Conservation (phyloP, 371 early-diverging fungal genomes). For the Syncephalis plumigaleata region DNA sequence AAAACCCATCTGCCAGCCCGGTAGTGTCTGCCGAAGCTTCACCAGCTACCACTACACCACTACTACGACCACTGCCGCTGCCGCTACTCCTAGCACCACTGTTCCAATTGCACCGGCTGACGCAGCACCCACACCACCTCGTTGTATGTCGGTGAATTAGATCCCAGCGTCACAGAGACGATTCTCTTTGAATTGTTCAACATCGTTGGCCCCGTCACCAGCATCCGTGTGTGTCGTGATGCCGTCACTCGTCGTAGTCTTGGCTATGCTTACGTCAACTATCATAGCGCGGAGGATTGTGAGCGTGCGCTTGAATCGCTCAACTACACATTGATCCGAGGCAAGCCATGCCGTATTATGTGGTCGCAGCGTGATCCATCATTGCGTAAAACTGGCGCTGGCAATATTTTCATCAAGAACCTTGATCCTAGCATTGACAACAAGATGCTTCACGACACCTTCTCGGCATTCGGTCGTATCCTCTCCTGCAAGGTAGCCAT, state of each 20-base stretch:
- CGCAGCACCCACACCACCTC: slow-evolving; percentile 35
- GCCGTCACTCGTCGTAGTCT: slow-evolving; percentile 91
- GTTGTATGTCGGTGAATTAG: slow-evolving; percentile 82
- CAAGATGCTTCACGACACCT: slow-evolving; percentile 98
- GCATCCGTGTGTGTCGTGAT: slow-evolving; percentile 96
- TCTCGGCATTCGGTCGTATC: slow-evolving; percentile 96
- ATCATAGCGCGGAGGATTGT: slow-evolving; percentile 58
- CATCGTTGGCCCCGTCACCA: slow-evolving; percentile 87
- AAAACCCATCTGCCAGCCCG: not conserved
- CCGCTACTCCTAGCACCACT: too few relatives aligned
- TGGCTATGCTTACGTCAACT: slow-evolving; percentile 98
- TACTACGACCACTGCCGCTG: too few relatives aligned
- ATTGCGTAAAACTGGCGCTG: slow-evolving; percentile 79
- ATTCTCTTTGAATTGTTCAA: slow-evolving; percentile 94
- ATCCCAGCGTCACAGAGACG: slow-evolving; percentile 90
- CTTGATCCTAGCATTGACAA: slow-evolving; percentile 90
- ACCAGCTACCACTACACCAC: not conserved
- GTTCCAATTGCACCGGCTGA: too few relatives aligned
- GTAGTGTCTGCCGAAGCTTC: not conserved
- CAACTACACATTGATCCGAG: slow-evolving; percentile 91
- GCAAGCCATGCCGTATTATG: slow-evolving; percentile 95
- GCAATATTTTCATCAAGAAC: slow-evolving; percentile 99
- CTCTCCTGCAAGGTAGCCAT: slow-evolving; percentile 96
- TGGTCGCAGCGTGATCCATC: slow-evolving; percentile 98
- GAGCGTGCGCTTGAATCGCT: slow-evolving; percentile 76